phyloP scores from a whole-genome alignment of 768 basidiomycete genomes.

The Nevesoporus exiguus region DNA sequence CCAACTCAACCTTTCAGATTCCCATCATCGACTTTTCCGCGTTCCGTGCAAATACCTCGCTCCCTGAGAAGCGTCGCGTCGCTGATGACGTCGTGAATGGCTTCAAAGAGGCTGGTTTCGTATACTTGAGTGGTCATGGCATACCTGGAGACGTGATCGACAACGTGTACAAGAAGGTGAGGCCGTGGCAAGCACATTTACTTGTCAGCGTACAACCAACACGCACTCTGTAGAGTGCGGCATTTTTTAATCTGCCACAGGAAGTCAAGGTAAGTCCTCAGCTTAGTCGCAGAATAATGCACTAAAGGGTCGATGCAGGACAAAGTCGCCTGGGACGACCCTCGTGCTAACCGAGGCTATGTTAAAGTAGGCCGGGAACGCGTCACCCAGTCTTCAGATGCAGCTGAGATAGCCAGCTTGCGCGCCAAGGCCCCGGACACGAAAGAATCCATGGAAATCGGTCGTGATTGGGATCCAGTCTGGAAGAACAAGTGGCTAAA shows the following conservation, averaged over 20 bases:
- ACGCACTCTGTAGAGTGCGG: constrained; percentile 52
- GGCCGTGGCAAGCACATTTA: constrained; percentile 6
- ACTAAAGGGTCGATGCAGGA: constrained; percentile 36
- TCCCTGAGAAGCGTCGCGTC: constrained; percentile 54
- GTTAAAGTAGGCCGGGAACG: constrained; percentile 79
- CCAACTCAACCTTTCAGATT: constrained; percentile 51
- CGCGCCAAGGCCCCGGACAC: constrained; percentile 75
- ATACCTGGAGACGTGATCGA: constrained; percentile 55
- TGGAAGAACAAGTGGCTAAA: constrained; percentile 84
- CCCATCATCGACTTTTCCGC: constrained; percentile 78
- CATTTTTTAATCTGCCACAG: constrained; percentile 67
- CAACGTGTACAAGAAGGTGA: constrained; percentile 63
- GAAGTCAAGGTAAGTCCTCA: constrained; percentile 50
- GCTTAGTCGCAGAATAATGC: not conserved
- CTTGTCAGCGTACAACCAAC: not conserved
- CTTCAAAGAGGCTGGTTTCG: constrained; percentile 77
- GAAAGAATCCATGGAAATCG: constrained; percentile 89
- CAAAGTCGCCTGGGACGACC: constrained; percentile 77
- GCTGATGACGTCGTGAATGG: constrained; percentile 70
- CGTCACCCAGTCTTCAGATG: constrained; percentile 69
- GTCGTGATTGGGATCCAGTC: constrained; percentile 72
- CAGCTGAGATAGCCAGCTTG: constrained; percentile 67
- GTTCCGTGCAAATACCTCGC: constrained; percentile 50
- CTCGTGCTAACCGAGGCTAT: constrained; percentile 82
- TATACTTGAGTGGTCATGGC: constrained; percentile 75